Conservation (phyloP, 2,329 filamentous ascomycete genomes). For the Penicillium sp. region DNA sequence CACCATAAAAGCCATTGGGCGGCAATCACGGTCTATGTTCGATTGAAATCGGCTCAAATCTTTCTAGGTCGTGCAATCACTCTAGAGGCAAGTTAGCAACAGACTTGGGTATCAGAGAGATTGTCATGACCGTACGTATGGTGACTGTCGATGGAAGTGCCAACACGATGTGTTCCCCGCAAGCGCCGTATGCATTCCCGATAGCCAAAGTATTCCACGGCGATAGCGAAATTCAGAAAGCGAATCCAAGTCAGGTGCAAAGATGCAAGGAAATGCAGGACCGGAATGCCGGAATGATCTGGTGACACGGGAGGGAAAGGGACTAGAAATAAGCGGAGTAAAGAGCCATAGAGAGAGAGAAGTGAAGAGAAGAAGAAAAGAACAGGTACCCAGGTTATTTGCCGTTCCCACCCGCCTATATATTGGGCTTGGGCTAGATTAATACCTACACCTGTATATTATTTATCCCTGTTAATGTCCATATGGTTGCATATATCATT, state of each 20-base stretch:
- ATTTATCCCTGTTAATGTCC: background rate
- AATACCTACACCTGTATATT: too few relatives aligned
- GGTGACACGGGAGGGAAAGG: background rate
- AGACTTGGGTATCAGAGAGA: too few relatives aligned
- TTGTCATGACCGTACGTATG: background rate
- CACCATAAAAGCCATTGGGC: constrained; percentile 20
- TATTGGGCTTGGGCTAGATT: background rate
- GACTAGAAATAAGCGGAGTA: background rate
- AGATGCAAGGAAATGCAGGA: constrained; percentile 3
- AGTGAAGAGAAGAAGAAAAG: background rate
- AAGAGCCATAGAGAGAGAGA: background rate
- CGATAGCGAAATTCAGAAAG: background rate
- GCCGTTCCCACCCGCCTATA: background rate
- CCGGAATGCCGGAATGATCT: constrained; percentile 1
- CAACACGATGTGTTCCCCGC: background rate
- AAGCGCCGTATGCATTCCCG: constrained; percentile 4
- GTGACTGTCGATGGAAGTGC: background rate
- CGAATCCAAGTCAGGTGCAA: background rate
- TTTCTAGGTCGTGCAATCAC: background rate
- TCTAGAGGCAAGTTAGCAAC: background rate
- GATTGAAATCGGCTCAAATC: background rate
- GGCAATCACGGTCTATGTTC: background rate
- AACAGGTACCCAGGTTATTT: background rate
- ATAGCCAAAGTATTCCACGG: background rate
- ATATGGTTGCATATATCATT: background rate